A percentile compares a stretch with the other conserved stretches of the same genome.
Evolutionary conservation across 2,329 filamentous ascomycete genomes (phyloP).

Genomic region (Dothistroma septosporum): DNA sequence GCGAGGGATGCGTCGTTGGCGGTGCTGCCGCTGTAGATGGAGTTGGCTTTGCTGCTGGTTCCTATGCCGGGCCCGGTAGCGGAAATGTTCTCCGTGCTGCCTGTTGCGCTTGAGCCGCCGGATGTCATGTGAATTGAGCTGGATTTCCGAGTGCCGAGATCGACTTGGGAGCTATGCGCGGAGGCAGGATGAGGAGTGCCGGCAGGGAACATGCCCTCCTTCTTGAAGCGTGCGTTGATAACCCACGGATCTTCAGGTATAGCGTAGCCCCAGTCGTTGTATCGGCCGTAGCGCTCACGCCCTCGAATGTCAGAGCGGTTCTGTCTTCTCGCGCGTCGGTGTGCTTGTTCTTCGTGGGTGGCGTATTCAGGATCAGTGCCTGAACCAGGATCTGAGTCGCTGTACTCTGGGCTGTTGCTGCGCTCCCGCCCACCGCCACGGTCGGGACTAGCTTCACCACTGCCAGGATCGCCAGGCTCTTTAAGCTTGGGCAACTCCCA

Average conservation of each 20-base stretch:
- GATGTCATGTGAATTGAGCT: slow-evolving; percentile 29
- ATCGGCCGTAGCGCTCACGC: slow-evolving; percentile 42
- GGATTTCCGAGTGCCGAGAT: slow-evolving; percentile 36
- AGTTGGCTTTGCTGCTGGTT: slow-evolving; percentile 10
- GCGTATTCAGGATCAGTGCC: slow-evolving; percentile 39
- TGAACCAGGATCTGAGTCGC: slow-evolving; percentile 37
- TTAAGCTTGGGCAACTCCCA: slow-evolving; percentile 61
- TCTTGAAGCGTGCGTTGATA: slow-evolving; percentile 83
- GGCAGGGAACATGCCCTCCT: slow-evolving; percentile 65
- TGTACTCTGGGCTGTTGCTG: slow-evolving; percentile 37
- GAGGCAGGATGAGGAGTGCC: slow-evolving; percentile 48
- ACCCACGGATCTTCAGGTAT: slow-evolving; percentile 95
- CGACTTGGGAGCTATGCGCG: slow-evolving; percentile 46
- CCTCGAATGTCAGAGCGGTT: slow-evolving; percentile 26
- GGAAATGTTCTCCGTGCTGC: slow-evolving; percentile 30
- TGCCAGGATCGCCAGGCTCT: slow-evolving; percentile 36
- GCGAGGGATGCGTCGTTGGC: slow-evolving; percentile 26
- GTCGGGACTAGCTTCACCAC: slow-evolving; percentile 32
- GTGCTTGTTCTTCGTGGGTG: slow-evolving; percentile 34
- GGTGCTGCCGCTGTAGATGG: slow-evolving; percentile 12
- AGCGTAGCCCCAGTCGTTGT: slow-evolving; percentile 61
- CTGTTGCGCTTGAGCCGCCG: slow-evolving; percentile 20
- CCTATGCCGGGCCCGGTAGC: slow-evolving; percentile 18
- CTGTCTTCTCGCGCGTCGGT: slow-evolving; percentile 24
- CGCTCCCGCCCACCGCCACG: slow-evolving; percentile 21